phyloP scores from a whole-genome alignment of 352 stramenopile genomes.

The Elongisporangium undulatum region DNA sequence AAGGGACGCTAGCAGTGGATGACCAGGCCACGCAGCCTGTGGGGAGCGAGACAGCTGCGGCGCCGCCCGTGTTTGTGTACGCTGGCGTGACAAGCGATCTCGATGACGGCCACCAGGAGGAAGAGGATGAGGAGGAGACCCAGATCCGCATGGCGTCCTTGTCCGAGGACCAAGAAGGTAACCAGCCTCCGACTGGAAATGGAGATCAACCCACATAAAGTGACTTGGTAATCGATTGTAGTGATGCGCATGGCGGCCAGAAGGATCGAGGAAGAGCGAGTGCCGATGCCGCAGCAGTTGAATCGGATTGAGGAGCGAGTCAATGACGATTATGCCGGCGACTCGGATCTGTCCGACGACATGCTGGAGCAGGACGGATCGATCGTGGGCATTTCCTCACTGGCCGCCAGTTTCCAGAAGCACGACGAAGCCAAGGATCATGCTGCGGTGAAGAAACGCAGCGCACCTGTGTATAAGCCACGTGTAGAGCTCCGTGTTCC shows the following conservation, averaged over 20 bases:
- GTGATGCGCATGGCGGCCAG: conserved; percentile 4
- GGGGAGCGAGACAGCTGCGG: background rate
- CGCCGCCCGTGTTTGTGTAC: conserved; percentile 43
- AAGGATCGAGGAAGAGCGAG: conserved; percentile 47
- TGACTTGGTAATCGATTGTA: background rate
- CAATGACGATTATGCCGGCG: conserved; percentile 25
- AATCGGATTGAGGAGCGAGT: background rate
- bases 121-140: conserved; percentile 76
- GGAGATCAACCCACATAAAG: background rate
- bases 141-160: conserved; percentile 72
- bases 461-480: conserved; percentile 36
- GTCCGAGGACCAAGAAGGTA: conserved; percentile 50
- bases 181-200: background rate
- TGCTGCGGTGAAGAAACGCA: conserved; percentile 18
- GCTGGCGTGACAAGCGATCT: conserved; percentile 17
- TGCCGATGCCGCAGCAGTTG: conserved; percentile 18
- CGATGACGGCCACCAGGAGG: conserved; percentile 9
- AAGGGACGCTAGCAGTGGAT: conserved; percentile 16
- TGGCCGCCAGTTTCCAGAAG: conserved; percentile 48
- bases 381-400: conserved; percentile 32
- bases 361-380: conserved; percentile 66
- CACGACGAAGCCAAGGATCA: conserved; percentile 10
- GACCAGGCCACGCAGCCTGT: conserved; percentile 2
- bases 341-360: conserved; percentile 67
- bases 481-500: conserved; percentile 5